Conservation (phyloP, 441 rosid species). For the Aquilaria agallochum region DNA sequence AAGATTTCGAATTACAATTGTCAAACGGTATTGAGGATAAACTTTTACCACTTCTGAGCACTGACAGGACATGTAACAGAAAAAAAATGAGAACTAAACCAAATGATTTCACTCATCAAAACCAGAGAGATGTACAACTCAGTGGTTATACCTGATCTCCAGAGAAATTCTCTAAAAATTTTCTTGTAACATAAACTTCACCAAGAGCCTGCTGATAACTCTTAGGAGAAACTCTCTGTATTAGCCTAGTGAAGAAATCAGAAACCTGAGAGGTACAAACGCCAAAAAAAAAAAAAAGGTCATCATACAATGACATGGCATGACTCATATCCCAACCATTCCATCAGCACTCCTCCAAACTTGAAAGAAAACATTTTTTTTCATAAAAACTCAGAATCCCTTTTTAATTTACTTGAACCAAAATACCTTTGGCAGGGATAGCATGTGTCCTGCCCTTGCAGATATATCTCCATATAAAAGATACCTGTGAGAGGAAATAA, state of each 20-base stretch:
- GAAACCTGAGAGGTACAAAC: conserved; percentile 53
- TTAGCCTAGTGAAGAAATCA: conserved; percentile 77
- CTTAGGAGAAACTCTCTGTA: conserved; percentile 95
- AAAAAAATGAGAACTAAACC: no score
- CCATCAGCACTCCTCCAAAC: no score
- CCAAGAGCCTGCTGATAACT: conserved; percentile 92
- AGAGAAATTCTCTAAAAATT: conserved; percentile 87
- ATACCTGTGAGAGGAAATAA: conserved; percentile 43
- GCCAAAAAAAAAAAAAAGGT: conserved; percentile 1
- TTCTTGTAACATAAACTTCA: conserved; percentile 82
- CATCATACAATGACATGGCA: no score
- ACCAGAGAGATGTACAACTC: conserved; percentile 8
- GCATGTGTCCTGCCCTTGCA: conserved; percentile 85
- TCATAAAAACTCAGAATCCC: no score
- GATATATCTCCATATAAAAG: conserved; percentile 90
- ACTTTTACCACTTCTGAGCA: no score
- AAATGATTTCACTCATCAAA: background rate
- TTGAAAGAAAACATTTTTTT: no score
- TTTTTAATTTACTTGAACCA: conserved; percentile 5
- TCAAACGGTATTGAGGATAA: no score
- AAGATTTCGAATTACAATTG: no score
- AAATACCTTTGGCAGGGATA: conserved; percentile 76
- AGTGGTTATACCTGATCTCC: conserved; percentile 82
- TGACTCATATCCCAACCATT: no score
- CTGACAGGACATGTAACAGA: no score